Base-by-base conservation (phyloP, 768 basidiomycete species). In the Hypholoma fasciculare region DNA sequence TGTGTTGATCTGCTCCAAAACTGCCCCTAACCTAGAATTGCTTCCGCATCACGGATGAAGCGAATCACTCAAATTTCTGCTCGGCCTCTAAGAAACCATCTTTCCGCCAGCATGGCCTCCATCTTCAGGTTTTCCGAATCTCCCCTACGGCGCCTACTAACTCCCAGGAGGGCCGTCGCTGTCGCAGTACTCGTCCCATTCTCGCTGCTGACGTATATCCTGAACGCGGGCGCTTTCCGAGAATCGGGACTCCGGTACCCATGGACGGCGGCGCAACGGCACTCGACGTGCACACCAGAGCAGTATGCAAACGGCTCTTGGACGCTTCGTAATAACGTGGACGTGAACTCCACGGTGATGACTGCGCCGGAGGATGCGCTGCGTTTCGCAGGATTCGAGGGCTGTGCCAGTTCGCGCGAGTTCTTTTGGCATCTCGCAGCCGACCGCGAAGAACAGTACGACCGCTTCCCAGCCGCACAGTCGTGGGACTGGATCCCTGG, bases 341-440 rank as follows among this genome's bases (percentile, higher is more conserved):
- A 14, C 11, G 39, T 4, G 39, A 42, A 14, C 13, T 6, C 13
- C 3, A 42, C 40, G 16, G 13, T 16, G 7, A 77, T 84, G 71
- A 72, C 72, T 2, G 52, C 63, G 17, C 63, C 66, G 11, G 73
- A 78, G 30, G 81, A 88, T 58, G 79, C 77, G 7, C 69, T 84
- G 46, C 66, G 59, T 4, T 81, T 87, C 61, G 75, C 81, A n/a
- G 85, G 85, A 6, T 79, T 86, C 37, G 72, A 79, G 54, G 85
- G 85, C 30, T 88, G 87, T 61, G 86, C 87, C 17, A 82, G 82
- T 62, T 79, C 81, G 55, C 76, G 86, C 53, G 87, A 88, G 68
- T 81, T 78, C 61, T 72, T 71, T 57, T 88, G 86, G 87, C 87
- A 89, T 67, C 73, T 89, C 23, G 85, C 76, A 7, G 67, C 80